Evolutionary conservation across 257 asterid genomes (phyloP), one percentile per base, ranked within the genome.

Genomic region (Ilex asprella): DNA sequence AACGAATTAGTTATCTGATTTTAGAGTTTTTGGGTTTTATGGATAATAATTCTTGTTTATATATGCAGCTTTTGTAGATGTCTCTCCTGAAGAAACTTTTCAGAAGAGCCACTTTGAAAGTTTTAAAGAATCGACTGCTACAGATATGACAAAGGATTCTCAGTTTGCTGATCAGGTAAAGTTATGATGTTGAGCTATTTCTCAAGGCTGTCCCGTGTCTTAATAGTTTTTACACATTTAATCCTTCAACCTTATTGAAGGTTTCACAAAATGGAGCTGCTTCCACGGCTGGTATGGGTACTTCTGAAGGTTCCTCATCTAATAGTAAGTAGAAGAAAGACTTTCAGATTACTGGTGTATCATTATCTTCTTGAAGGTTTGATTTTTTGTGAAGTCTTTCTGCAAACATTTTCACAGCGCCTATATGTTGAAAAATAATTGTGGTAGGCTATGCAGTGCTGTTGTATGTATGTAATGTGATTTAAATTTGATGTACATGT

Each of bases 31-130:
- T 59, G 0, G 27, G 27, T 21, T 12, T 8, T 30, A 53, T 55
- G 7, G 52, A 46, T 41, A 53, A 31, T 52, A 57, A 63, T 63
- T 73, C 49, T 55, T 51, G 41, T 51, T 73, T 57, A 67, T 35
- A 21, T 47, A 62, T 77, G 73, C 90, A 93, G 99, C 97, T 69
- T 93, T 93, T 74, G 85, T 81, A 44, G 99, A 93, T 74, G 94
- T 93, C 66, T 76, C 99, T 49, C 99, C 96, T 12, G 94, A 79
- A 61, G 96, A 89, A 75, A 89, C 94, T 31, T 31, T 93, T 66
- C 82, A 93, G 78, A 85, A 84, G 72, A 83, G 69, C 69, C 94
- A 79, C 64, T 89, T 87, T 50, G 97, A 87, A 67, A 77, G 70
- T 69, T 93, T 71, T 75, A 66, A 81, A 72, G 97, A 93, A 53